Base-by-base conservation (phyloP, 2,329 filamentous ascomycete genomes). In the Aspergillus pseudoterreus region DNA sequence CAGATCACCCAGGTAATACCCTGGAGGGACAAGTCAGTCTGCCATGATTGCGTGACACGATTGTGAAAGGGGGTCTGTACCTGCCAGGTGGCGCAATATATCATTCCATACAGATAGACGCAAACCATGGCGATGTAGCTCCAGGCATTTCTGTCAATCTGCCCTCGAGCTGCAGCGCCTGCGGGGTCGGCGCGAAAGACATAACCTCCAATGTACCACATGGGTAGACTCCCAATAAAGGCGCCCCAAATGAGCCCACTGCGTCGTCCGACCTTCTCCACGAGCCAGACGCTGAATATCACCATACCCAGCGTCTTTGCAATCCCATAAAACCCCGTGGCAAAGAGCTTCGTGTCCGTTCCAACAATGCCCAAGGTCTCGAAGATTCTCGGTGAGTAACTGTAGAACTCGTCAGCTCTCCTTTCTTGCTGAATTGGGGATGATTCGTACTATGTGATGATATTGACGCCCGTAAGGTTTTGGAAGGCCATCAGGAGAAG, bases 1-100 rank as follows among this genome's bases (percentile, higher is more conserved):
- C 86, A 81, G 59, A 87, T 82, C 58, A 87, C 85, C 85, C 85
- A 88, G 68, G 83, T 85, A 19, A 82, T 82, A 0, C 83, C 83
- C 81, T 82, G 52, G 82, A 81, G 57, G 85, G 82, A 8, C 15
- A 73, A 86, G 6, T 19, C 8, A 42, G 17, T 8, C 38, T 2
- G 8, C 10, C 2, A 30, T 30, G 27, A 8, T 30, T 10, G 8
- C 27, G 27, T 30, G 27, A 8, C 27, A 11, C 2, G 27, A 30
- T 9, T 10, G 27, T 11, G 27, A 30, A 27, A 30, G 27, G 8
- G 27, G 10, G 10, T 10, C 27, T 30, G 27, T 19, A 49, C 47
- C 47, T 52, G 50, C 50, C 50, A 49, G 6, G 50, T 52, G 14
- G 42, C 46, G 36, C 45, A 49, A 35, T 45, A 52, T 6, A 49